Base-by-base conservation (phyloP, 108 stramenopile species). In the Phaeodactylum tricornutum region DNA sequence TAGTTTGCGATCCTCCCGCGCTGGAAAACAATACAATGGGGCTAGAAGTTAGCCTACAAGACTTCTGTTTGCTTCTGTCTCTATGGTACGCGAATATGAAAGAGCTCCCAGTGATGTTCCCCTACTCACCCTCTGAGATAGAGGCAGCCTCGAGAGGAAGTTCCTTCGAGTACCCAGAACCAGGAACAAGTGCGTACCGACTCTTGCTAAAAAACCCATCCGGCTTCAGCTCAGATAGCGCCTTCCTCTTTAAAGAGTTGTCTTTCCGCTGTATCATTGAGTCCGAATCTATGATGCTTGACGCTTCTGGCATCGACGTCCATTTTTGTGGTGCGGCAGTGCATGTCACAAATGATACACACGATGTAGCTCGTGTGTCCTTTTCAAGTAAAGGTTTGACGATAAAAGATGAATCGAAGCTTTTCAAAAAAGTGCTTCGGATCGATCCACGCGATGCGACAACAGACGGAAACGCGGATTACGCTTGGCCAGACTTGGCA, bases 81-180 rank as follows among this genome's bases (percentile, higher is more conserved):
- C 44, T 87, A 29, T 92, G 81, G 80, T 86, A 71, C 52, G 50
- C 53, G n/a, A 92, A 92, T 50, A 87, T 87, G 84, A 67, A 80
- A 45, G 81, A 92, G 45, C 59, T 92, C 17, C 84, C 84, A 12
- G 33, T 71, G 11, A 47, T 84, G 56, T 92, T 84, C 51, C 80
- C 83, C 7, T 77, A 75, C 31, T 46, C 66, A 15, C 23, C 52
- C 0, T 53, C 53, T 19, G 43, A 67, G 31, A 33, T 86, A 27
- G 44, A 74, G 35, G 50, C 50, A 24, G 62, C 36, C 17, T 71
- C 75, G 32, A 62, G 43, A 33, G n/a, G n/a, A n/a, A n/a, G n/a
- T n/a, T n/a, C n/a, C n/a, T n/a, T 4, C 9, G 53, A 72, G 61
- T 87, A 84, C 67, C 85, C 90, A 37, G 79, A 78, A 31, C 85